These are phyloP conservation scores for Colletotrichum echinochloae DNA, from an alignment of 2,329 filamentous ascomycete genomes.

Conservation along the genomic window DNA sequence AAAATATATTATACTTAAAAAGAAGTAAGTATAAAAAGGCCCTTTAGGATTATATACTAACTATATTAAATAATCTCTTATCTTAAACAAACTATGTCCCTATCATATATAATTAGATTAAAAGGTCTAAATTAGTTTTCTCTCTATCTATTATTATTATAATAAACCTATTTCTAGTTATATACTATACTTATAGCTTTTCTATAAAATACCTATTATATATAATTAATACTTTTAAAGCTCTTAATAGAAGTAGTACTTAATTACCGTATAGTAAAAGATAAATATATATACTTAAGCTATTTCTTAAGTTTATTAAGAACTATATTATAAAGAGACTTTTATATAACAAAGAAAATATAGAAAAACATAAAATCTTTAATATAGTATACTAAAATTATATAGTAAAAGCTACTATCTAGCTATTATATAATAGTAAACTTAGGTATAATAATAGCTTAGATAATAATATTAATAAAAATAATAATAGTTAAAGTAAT, in stretches of 20 bases:
- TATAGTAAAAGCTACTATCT: not conserved
- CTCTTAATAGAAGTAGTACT: not conserved
- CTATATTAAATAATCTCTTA: not conserved
- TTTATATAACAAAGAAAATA: not conserved
- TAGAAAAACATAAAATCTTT: not conserved
- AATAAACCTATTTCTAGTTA: not conserved
- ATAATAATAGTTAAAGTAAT: not conserved
- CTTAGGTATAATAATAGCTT: not conserved
- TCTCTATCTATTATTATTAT: not conserved
- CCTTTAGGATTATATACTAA: not conserved
- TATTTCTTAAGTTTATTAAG: slow-evolving; percentile 10
- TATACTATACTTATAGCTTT: slow-evolving; percentile 7
- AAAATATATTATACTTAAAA: not conserved
- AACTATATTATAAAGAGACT: slow-evolving; percentile 16
- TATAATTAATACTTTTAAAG: not conserved
- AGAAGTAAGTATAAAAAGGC: not conserved
- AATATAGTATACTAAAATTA: not conserved
- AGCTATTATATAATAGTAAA: not conserved
- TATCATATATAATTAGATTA: not conserved
- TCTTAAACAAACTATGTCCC: not conserved
- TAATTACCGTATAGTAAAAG: not conserved
- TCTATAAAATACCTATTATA: slow-evolving; percentile 7
- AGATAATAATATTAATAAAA: not conserved
- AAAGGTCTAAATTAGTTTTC: slow-evolving; percentile 5
- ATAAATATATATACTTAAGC: slow-evolving; percentile 8